Conservation (phyloP, 768 basidiomycete species). For the Suillus ampliporus region DNA sequence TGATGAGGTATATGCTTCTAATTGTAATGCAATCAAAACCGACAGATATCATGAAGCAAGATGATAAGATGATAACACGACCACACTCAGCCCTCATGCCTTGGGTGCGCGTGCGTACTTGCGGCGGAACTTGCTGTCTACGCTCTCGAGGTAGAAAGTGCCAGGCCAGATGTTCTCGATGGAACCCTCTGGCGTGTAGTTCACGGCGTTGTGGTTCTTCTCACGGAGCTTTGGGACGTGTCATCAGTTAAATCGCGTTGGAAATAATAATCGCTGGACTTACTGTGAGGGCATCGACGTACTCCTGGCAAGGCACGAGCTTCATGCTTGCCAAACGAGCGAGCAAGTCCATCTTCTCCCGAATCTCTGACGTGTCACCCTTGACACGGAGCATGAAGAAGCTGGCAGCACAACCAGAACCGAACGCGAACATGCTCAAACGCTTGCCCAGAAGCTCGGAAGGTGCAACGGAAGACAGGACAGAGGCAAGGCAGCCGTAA, state of each 20-base stretch:
- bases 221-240: constrained; percentile 77
- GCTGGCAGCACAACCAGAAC: constrained; percentile 91
- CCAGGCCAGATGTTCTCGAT: constrained; percentile 95
- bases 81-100: constrained; percentile 19
- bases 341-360: constrained; percentile 80
- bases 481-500: constrained; percentile 91
- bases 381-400: constrained; percentile 90
- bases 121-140: constrained; percentile 91
- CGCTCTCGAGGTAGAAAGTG: constrained; percentile 87
- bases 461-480: constrained; percentile 77
- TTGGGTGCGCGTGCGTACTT: constrained; percentile 68
- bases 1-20: constrained; percentile 11
- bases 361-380: constrained; percentile 86
- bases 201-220: constrained; percentile 90
- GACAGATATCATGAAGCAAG: constrained; percentile 6
- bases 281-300: constrained; percentile 82
- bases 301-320: constrained; percentile 91
- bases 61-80: neutral
- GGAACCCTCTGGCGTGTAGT: constrained; percentile 85
- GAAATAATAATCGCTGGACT: constrained; percentile 30
- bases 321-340: constrained; percentile 83
- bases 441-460: constrained; percentile 79
- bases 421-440: constrained; percentile 95
- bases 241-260: neutral
- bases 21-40: constrained; percentile 5